A percentile compares a stretch with the other conserved stretches of the same genome.
Evolutionary conservation across 768 basidiomycete species (phyloP).

Genomic region (Baorangia bicolor): DNA sequence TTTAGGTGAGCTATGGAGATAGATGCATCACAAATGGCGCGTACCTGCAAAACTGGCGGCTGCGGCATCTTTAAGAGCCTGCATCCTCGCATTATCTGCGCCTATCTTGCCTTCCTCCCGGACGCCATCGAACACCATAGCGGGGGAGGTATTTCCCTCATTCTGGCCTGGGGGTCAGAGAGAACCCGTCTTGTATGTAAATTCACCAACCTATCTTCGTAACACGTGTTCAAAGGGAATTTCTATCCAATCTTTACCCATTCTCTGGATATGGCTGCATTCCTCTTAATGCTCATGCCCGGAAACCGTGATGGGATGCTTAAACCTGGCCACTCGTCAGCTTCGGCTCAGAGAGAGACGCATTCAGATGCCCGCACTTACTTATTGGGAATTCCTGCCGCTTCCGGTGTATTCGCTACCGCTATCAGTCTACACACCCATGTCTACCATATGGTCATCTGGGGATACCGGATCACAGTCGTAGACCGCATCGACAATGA

Average conservation of each 20-base stretch:
- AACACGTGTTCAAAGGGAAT: constrained; percentile 30
- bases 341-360: not conserved
- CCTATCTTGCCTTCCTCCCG: not conserved
- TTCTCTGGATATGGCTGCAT: constrained; percentile 1
- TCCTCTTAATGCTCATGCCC: constrained; percentile 17
- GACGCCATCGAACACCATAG: constrained; percentile 20
- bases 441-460: constrained; percentile 12
- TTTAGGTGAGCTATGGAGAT: not conserved
- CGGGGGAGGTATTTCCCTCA: constrained; percentile 9
- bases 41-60: constrained; percentile 18
- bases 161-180: not conserved
- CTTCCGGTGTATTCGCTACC: constrained; percentile 5
- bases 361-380: not conserved
- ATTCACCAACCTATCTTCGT: constrained; percentile 24
- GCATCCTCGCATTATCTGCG: not conserved
- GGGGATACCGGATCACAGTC: constrained; percentile 17
- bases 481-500: constrained; percentile 22
- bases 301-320: constrained; percentile 21
- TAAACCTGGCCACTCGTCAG: constrained; percentile 9
- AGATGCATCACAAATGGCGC: not conserved
- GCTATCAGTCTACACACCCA: constrained; percentile 4
- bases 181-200: not conserved
- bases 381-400: constrained; percentile 14
- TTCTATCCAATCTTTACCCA: constrained; percentile 16
- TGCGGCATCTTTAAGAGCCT: constrained; percentile 15